Evolutionary conservation across 257 asterid species (phyloP).

Genomic region (Fraxinus excelsior): DNA sequence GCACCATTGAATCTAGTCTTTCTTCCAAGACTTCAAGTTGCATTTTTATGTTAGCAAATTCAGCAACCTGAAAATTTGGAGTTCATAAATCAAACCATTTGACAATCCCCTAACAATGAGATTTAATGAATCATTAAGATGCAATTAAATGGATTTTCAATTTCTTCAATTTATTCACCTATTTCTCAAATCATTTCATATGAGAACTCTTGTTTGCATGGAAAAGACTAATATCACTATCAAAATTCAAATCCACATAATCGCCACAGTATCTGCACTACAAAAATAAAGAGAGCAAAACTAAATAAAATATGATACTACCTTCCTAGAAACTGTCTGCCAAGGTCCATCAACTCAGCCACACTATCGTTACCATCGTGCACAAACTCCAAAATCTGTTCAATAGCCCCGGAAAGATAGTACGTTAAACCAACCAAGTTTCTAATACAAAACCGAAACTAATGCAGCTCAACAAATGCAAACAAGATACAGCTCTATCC

Average conservation of each 20-base stretch:
- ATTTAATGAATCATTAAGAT: too few species aligned
- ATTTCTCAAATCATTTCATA: slow-evolving; percentile 14
- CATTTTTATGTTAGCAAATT: too few species aligned
- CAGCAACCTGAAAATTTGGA: too few species aligned
- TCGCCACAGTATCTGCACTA: not conserved
- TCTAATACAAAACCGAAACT: not conserved
- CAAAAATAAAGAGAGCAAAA: not conserved
- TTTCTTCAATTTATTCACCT: slow-evolving; percentile 18
- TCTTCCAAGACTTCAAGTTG: too few species aligned
- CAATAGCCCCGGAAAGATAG: slow-evolving; percentile 3
- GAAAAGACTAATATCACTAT: slow-evolving; percentile 5
- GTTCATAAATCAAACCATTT: too few species aligned
- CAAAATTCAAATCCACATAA: slow-evolving; percentile 1
- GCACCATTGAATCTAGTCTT: too few species aligned
- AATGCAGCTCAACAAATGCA: not conserved
- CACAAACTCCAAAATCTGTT: slow-evolving; percentile 83
- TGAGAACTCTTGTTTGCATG: slow-evolving; percentile 21
- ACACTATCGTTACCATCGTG: slow-evolving; percentile 81
- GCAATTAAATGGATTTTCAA: not conserved
- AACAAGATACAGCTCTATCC: too few species aligned
- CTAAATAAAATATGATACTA: slow-evolving; percentile 21
- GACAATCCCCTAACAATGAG: too few species aligned
- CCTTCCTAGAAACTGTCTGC: slow-evolving; percentile 90
- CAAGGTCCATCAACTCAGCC: slow-evolving; percentile 86
- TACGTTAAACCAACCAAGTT: not conserved